Percentiles rank a stretch among this genome's conserved stretches.
phyloP scores from a whole-genome alignment of 495 filamentous ascomycete genomes.

The Talaromyces liani region DNA sequence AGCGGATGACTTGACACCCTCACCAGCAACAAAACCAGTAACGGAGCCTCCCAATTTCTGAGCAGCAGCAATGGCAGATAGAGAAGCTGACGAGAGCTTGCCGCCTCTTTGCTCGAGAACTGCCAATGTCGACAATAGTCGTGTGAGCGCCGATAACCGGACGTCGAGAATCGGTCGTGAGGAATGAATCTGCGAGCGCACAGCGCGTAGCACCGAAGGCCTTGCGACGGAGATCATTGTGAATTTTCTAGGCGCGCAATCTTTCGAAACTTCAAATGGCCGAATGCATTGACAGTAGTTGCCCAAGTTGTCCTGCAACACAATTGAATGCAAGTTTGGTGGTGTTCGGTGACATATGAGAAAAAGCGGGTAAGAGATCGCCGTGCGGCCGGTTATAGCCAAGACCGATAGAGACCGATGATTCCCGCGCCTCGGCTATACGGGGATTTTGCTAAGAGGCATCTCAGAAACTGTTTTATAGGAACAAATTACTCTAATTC shows the following conservation, averaged over 20 bases:
- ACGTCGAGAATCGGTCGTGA: conserved; percentile 25
- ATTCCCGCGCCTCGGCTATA: conserved; percentile 5
- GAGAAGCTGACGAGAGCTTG: conserved; percentile 71
- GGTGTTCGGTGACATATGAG: not conserved
- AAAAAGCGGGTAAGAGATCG: not conserved
- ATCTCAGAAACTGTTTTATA: not conserved
- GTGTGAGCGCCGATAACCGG: conserved; percentile 45
- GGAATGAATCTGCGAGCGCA: conserved; percentile 33
- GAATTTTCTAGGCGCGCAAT: conserved; percentile 7
- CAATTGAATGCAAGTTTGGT: not conserved
- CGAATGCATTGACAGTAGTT: not conserved
- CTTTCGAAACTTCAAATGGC: not conserved
- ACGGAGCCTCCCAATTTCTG: conserved; percentile 78
- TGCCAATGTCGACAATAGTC: conserved; percentile 81
- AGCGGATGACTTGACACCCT: conserved; percentile 60
- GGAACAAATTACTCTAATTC: not conserved
- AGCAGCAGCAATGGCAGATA: conserved; percentile 82
- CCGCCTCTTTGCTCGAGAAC: conserved; percentile 92
- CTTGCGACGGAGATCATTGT: conserved; percentile 38
- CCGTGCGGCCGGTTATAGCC: not conserved
- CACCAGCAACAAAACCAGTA: conserved; percentile 84
- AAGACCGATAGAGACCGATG: conserved; percentile 6
- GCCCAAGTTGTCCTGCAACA: not conserved
- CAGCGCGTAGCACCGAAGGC: conserved; percentile 40
- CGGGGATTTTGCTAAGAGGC: not conserved